Base-by-base conservation (phyloP, 1,139 yeast genomes). In the Kodamaea arcana region DNA sequence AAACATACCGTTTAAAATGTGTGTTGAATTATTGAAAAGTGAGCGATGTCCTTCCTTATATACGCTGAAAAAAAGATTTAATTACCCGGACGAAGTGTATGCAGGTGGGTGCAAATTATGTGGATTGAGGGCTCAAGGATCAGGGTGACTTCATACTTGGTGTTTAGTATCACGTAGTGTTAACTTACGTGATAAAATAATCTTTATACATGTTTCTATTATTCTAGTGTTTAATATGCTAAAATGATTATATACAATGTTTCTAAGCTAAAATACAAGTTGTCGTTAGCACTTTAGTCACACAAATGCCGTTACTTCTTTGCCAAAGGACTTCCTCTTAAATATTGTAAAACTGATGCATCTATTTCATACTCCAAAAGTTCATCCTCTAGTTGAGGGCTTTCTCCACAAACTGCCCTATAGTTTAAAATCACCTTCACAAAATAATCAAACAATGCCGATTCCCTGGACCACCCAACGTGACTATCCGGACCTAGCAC, bases 391-490 rank as follows among this genome's bases (percentile, higher is more conserved):
- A 28, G 22, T 11, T 13, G 15, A 20, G 11, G 13, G 17, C 10
- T 27, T 23, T 30, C 21, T 27, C 23, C 4, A 7, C 7, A 24
- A 5, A 31, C 4, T 14, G 16, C 24, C 10, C 18, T 23, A 18
- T 18, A 29, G 23, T 41, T 35, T n/a, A 41, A 25, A 9, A 45
- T 33, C 12, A 37, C 31, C 11, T 32, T 33, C 13, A 43, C 35
- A 21, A 45, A 43, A 24, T 31, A 24, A 15, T 30, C 33, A 26
- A 30, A 43, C 14, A 35, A 21, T 7, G 35, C 22, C 1, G 42
- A 29, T 20, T 50, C 48, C 34, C 47, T 43, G 3, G 51, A 39
- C 59, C 59, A 54, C n/a, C 55, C 56, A 14, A 47, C 35, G 18
- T 37, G 33, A 1, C 48, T 48, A 32, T 50, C 55, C 2, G 18